Base-by-base conservation (phyloP, 257 asterid genomes). In the Nyctanthes arbortristis region DNA sequence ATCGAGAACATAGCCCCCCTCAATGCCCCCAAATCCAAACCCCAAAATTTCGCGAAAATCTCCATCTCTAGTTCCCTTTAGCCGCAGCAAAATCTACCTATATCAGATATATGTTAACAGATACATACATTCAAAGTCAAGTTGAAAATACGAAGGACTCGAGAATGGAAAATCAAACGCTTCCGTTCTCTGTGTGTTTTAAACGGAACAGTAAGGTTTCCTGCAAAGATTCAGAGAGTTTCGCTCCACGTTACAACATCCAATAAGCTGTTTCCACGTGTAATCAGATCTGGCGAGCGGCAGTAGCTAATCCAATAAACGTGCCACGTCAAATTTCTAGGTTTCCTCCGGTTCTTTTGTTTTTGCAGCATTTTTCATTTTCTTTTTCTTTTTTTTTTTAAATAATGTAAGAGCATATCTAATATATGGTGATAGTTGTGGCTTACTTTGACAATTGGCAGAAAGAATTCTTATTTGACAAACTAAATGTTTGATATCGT, bases 1-100 rank as follows among this genome's bases (percentile, higher is more conserved):
- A 83, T 4, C 6, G 91, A 43, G 61, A 76, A 85, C 1, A 78
- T 0, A 39, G 84, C 83, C 22, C 95, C 96, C 77, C 90, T 76
- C 79, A 82, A 81, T 34, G 93, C 94, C 65, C 81, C 76, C 31
- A 76, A 71, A 86, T 89, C 85, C 68, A 82, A 74, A 47, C 82
- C 84, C 64, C 80, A 82, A 30, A 79, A 75, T 61, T 81, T 83
- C 82, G 75, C 81, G 73, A 32, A 70, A 66, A 68, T 73, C 67
- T 74, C 81, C 83, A 72, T 62, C 57, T 45, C 70, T 65, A 63
- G 60, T 59, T 40, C 77, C 24, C 29, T 61, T 55, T 79, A 20
- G 40, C 31, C 40, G 12, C 3, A 18, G 3, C n/a, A 37, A 58
- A 47, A 11, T 67, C 58, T 22, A 16, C 28, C 63, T 8, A 6